These are phyloP conservation scores for Astraeus odoratus DNA, from an alignment of 768 basidiomycete species.

Conservation along the genomic window DNA sequence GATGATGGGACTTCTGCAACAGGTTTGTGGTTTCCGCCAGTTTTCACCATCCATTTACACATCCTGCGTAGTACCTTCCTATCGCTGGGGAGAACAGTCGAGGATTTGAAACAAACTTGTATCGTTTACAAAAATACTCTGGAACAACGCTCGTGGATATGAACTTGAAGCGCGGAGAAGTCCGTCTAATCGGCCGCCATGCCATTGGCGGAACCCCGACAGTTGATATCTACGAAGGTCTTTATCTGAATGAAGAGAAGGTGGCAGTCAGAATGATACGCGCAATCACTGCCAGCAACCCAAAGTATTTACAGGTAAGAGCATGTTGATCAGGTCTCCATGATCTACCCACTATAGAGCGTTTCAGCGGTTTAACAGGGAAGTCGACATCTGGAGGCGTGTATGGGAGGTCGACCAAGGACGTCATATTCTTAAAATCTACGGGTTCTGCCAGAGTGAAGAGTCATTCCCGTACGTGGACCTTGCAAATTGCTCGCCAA, in stretches of 20 bases:
- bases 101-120: conserved; percentile 45
- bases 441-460: conserved; percentile 48
- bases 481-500: background rate
- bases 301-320: conserved; percentile 37
- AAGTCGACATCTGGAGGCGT: conserved; percentile 48
- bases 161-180: conserved; percentile 47
- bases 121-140: conserved; percentile 39
- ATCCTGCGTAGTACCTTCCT: conserved; percentile 21
- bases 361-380: conserved; percentile 42
- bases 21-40: conserved; percentile 22
- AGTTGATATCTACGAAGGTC: conserved; percentile 51
- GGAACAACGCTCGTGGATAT: conserved; percentile 43
- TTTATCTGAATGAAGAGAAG: conserved; percentile 47
- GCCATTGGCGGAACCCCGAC: conserved; percentile 45
- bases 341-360: conserved; percentile 4
- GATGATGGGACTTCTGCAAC: conserved; percentile 47
- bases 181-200: conserved; percentile 41
- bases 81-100: conserved; percentile 23
- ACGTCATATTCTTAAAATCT: conserved; percentile 48
- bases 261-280: conserved; percentile 53
- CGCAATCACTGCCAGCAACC: conserved; percentile 42
- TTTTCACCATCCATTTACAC: background rate
- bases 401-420: conserved; percentile 49
- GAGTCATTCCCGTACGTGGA: conserved; percentile 44
- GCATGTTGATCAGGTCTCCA: background rate